phyloP scores from a whole-genome alignment of 768 basidiomycete genomes.

The Collybiopsis confluens region DNA sequence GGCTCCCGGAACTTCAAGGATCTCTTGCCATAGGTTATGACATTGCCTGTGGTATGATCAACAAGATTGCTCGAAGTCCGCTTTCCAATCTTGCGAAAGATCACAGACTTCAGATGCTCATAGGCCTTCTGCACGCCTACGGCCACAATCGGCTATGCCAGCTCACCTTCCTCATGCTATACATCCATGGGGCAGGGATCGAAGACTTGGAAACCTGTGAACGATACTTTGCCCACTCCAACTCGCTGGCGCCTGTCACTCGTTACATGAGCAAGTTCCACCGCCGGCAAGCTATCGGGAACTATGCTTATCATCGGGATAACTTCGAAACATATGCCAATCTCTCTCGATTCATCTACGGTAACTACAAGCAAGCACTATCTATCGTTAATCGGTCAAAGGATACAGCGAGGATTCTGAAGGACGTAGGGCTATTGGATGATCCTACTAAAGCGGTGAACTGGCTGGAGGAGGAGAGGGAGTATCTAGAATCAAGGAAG shows the following conservation, averaged over 20 bases:
- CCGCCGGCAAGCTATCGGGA: constrained; percentile 6
- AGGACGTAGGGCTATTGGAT: constrained; percentile 7
- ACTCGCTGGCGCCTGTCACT: constrained; percentile 10
- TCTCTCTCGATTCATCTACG: constrained; percentile 8
- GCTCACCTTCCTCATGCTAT: constrained; percentile 1
- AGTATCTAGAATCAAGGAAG: constrained; percentile 10
- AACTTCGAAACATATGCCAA: constrained; percentile 8
- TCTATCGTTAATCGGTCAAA: background rate
- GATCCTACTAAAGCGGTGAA: too few species aligned
- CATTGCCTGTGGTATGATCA: constrained; percentile 19
- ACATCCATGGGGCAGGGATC: background rate
- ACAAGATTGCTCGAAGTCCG: constrained; percentile 14
- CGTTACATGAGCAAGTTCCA: constrained; percentile 16
- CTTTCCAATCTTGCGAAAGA: constrained; percentile 1
- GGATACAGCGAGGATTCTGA: background rate
- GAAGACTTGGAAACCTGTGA: background rate
- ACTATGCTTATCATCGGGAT: background rate
- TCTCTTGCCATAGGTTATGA: constrained; percentile 14
- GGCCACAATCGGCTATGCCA: background rate
- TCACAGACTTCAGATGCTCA: background rate
- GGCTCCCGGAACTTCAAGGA: background rate
- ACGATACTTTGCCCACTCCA: background rate
- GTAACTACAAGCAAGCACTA: too few species aligned
- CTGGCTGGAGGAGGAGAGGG: constrained; percentile 13
- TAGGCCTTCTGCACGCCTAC: background rate